A percentile compares a stretch with the other conserved stretches of the same genome.
phyloP scores from a whole-genome alignment of 805 yeast genomes.

The Metschnikowia vanudenii region DNA sequence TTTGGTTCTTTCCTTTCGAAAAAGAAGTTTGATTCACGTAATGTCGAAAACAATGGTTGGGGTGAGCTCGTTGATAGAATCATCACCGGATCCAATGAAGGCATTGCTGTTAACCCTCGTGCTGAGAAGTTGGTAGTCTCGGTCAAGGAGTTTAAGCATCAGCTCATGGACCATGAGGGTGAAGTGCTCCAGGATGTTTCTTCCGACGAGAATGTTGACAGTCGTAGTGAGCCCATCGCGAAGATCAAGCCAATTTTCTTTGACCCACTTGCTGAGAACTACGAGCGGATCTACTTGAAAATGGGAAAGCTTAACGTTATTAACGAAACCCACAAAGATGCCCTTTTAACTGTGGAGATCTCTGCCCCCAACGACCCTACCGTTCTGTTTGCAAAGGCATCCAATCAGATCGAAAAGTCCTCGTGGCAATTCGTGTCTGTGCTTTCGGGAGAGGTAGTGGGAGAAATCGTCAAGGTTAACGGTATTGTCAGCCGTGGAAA shows the following conservation, averaged over 20 bases:
- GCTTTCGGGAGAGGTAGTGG: conserved; percentile 65
- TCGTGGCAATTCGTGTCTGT: conserved; percentile 75
- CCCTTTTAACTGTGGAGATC: conserved; percentile 53
- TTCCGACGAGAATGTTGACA: conserved; percentile 22
- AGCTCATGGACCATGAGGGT: conserved; percentile 25
- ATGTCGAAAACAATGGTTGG: conserved; percentile 67
- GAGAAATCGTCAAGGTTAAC: conserved; percentile 65
- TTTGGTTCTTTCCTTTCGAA: conserved; percentile 64
- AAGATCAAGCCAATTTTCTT: conserved; percentile 63
- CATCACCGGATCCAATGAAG: conserved; percentile 68
- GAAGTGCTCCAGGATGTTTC: background rate
- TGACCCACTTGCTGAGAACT: conserved; percentile 58
- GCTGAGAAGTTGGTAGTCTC: conserved; percentile 69
- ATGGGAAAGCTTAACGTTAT: conserved; percentile 49
- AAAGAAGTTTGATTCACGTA: conserved; percentile 27
- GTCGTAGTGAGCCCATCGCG: conserved; percentile 52
- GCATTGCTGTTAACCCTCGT: conserved; percentile 78
- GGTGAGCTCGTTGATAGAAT: conserved; percentile 81
- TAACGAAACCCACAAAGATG: conserved; percentile 30
- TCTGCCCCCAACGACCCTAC: conserved; percentile 49
- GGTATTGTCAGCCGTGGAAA: conserved; percentile 48
- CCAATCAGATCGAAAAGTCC: conserved; percentile 52
- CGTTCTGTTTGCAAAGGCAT: conserved; percentile 62
- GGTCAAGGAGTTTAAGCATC: conserved; percentile 68
- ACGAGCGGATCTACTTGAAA: conserved; percentile 60